Base-by-base conservation (phyloP, 2,329 filamentous ascomycete genomes). In the Claviceps purpurea region DNA sequence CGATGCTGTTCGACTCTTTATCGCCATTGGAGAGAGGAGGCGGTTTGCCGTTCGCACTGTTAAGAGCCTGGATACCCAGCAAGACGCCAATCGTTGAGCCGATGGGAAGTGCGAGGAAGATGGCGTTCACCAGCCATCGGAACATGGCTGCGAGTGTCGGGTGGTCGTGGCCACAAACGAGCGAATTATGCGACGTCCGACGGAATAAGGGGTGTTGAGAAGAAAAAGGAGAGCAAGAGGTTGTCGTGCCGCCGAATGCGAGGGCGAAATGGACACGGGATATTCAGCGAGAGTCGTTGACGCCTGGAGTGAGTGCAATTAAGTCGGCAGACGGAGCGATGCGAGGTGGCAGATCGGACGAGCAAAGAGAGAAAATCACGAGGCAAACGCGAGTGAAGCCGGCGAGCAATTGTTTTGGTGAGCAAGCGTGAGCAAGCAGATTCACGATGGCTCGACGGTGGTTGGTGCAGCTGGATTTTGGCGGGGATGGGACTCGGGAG, bases 71-170 rank as follows among this genome's bases (percentile, higher is more conserved):
- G 39, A 78, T 60, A 10, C 73, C 74, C 39, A 78, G 62, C 24
- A 79, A 62, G 44, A 77, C 64, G 47, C 73, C 75, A 34, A 77
- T 57, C 10, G 73, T 75, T 51, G 70, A 67, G 53, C 68, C 74
- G 53, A 77, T 69, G 41, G 72, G 76, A 54, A 78, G 63, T 56
- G 70, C 70, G 55, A 78, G 58, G 49, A 79, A 68, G 58, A 66
- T 66, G 50, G 72, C 67, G 63, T 75, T 78, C 62, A 77, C 67
- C 53, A 78, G 60, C 61, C 73, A 71, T 56, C 65, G 60, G 51
- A 70, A 56, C 70, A 73, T 73, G 58, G 57, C 56, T 50, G 49
- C 53, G 5, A 38, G 7, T 46, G 13, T 46, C 14, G 56, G 4
- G 50, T 20, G 47, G 37, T 11, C 44, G 13, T 34, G 20, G 40